These are phyloP conservation scores for Termitomyces sp. DNA, from an alignment of 768 basidiomycete species.

Conservation along the genomic window DNA sequence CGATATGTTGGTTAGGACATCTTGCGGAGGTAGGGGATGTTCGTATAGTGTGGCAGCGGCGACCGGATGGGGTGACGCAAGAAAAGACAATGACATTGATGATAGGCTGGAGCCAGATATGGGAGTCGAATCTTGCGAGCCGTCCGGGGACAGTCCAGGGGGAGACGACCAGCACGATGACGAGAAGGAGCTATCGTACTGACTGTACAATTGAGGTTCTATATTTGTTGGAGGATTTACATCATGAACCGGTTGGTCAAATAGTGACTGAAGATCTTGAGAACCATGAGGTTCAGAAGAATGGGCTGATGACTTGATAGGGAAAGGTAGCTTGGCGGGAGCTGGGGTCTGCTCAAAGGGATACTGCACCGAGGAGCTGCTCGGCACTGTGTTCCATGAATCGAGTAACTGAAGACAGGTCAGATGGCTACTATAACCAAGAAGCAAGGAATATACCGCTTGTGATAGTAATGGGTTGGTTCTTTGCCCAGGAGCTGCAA, in stretches of 20 bases:
- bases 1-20: neutral
- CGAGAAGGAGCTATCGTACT: neutral
- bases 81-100: neutral
- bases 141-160: slow-evolving; percentile 1
- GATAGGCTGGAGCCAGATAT: neutral
- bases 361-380: neutral
- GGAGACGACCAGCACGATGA: neutral
- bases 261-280: neutral
- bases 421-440: neutral
- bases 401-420: neutral
- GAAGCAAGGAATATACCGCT: neutral
- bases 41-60: neutral
- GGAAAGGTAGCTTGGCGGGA: neutral
- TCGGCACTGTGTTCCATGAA: neutral
- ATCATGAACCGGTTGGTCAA: neutral
- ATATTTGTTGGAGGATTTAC: neutral
- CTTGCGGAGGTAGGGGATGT: neutral
- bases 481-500: neutral
- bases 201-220: neutral
- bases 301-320: neutral
- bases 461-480: neutral
- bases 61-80: neutral
- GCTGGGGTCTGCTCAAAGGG: neutral
- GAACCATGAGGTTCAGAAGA: neutral
- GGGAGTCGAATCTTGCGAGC: neutral